A percentile compares a stretch with the other conserved stretches of the same genome.
phyloP scores from a whole-genome alignment of 352 stramenopile species.

The Phytophthora fragariae region DNA sequence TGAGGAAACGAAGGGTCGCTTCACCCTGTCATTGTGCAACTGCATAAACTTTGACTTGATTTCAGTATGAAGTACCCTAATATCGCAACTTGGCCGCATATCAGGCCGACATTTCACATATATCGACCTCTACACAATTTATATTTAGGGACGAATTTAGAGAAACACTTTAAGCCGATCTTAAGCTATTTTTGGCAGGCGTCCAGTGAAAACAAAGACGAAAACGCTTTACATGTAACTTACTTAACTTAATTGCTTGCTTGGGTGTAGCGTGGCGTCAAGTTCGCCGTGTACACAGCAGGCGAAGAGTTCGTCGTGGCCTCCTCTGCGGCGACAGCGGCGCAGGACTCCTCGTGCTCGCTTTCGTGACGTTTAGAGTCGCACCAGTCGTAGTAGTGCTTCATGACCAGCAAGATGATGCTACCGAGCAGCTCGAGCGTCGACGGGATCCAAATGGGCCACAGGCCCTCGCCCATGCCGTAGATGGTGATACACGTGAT shows the following conservation, averaged over 20 bases:
- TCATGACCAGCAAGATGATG: slow-evolving; percentile 53
- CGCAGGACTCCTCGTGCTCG: slow-evolving; percentile 12
- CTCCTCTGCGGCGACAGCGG: slow-evolving; percentile 15
- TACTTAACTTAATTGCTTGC: slow-evolving; percentile 4
- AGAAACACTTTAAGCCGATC: too few species aligned
- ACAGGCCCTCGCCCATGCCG: slow-evolving; percentile 52
- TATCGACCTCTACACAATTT: too few species aligned
- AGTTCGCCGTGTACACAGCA: slow-evolving; percentile 1
- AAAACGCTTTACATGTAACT: background rate
- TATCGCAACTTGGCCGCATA: too few species aligned
- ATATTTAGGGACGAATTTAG: too few species aligned
- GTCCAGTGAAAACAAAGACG: background rate
- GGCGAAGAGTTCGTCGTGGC: background rate
- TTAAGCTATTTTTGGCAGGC: too few species aligned
- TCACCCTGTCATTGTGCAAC: too few species aligned
- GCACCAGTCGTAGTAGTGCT: slow-evolving; percentile 51
- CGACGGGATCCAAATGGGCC: slow-evolving; percentile 69
- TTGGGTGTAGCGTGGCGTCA: slow-evolving; percentile 13
- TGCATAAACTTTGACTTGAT: too few species aligned
- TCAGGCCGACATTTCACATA: too few species aligned
- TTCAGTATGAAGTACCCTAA: too few species aligned
- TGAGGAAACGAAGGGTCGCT: too few species aligned
- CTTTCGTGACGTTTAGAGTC: slow-evolving; percentile 22
- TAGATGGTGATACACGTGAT: slow-evolving; percentile 58
- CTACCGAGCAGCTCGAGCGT: slow-evolving; percentile 53